phyloP scores from a whole-genome alignment of 2,329 filamentous ascomycete species.

The Calonectria pseudoturangicola region DNA sequence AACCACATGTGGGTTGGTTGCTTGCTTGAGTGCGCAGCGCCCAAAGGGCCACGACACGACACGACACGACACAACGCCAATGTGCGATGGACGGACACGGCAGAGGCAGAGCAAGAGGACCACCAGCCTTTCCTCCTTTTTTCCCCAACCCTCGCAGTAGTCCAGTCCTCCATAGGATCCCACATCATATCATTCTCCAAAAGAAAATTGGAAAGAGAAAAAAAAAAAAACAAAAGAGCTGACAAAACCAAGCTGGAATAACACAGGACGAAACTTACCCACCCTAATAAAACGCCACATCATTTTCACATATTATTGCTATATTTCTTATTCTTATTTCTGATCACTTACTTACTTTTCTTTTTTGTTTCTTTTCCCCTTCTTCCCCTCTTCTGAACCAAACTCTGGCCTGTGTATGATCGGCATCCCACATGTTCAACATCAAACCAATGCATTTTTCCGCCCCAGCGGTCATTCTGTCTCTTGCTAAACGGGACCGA shows the following conservation, averaged over 20 bases:
- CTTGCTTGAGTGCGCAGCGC: no score
- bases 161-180: background rate
- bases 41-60: no score
- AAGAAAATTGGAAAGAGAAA: background rate
- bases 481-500: conserved; percentile 11
- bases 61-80: background rate
- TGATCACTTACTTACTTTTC: background rate
- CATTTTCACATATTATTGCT: background rate
- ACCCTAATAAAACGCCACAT: conserved; percentile 19
- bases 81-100: background rate
- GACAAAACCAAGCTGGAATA: background rate
- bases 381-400: background rate
- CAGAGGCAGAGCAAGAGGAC: no score
- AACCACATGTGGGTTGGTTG: conserved; percentile 1
- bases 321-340: conserved; percentile 13
- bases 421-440: conserved; percentile 23
- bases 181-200: conserved; percentile 16
- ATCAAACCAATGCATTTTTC: conserved; percentile 21
- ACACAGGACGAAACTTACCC: conserved; percentile 20
- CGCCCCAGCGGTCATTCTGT: background rate
- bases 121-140: background rate
- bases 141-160: background rate
- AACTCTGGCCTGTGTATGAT: conserved; percentile 6
- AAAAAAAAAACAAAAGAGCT: background rate
- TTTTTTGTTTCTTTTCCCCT: background rate